Conservation (phyloP, 2,329 filamentous ascomycete species). For the Claviceps monticola region DNA sequence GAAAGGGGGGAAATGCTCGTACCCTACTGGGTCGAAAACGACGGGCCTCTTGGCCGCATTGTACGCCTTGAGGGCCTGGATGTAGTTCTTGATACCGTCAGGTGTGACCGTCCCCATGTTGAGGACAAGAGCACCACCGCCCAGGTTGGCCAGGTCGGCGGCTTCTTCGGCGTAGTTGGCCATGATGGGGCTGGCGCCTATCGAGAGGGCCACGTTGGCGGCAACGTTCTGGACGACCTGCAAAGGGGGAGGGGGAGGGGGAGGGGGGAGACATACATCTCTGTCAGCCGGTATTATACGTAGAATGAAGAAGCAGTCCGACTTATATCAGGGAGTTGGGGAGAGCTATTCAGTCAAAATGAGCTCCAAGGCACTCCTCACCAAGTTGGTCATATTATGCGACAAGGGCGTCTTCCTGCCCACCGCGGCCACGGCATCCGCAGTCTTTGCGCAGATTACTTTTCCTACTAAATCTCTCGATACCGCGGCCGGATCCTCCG, state of each 20-base stretch:
- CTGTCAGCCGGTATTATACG: neutral
- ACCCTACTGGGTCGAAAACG: constrained; percentile 80
- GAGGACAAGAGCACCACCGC: constrained; percentile 69
- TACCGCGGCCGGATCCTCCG: constrained; percentile 49
- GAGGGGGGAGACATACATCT: neutral
- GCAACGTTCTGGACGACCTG: constrained; percentile 82
- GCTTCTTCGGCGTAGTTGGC: constrained; percentile 77
- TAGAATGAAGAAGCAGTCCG: too few relatives aligned
- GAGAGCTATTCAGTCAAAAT: neutral
- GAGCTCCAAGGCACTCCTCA: constrained; percentile 9
- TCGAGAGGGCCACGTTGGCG: constrained; percentile 73
- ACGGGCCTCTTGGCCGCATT: constrained; percentile 64
- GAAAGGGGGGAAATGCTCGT: constrained; percentile 12
- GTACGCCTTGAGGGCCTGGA: constrained; percentile 65
- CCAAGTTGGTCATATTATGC: constrained; percentile 96
- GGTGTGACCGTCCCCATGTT: constrained; percentile 91
- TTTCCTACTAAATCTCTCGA: constrained; percentile 39
- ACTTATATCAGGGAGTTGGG: neutral
- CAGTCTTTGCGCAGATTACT: constrained; percentile 34
- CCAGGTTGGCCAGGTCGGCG: constrained; percentile 59
- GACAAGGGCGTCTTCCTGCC: constrained; percentile 55
- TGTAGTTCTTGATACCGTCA: constrained; percentile 57
- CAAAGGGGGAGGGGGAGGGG: neutral
- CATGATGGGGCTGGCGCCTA: constrained; percentile 91
- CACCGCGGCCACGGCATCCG: constrained; percentile 44